Percentiles rank a stretch among this genome's conserved stretches.
These are phyloP conservation scores for Ceriops tagal DNA, from an alignment of 345 rosid genomes.

Conservation along the genomic window DNA sequence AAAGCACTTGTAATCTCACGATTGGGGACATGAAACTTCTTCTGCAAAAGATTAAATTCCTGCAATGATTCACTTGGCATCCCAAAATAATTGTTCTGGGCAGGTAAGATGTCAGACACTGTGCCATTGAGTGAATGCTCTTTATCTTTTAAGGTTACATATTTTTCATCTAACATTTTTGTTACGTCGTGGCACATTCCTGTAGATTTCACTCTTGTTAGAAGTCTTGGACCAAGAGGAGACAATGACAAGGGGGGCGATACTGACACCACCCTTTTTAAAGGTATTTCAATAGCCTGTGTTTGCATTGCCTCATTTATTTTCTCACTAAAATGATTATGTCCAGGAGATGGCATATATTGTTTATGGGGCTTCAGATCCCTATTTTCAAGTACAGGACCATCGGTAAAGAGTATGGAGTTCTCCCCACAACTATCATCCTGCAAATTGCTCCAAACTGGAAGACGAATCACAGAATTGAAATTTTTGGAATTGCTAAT, in stretches of 20 bases:
- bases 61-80: slow-evolving; percentile 42
- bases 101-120: slow-evolving; percentile 23
- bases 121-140: slow-evolving; percentile 39
- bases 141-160: slow-evolving; percentile 34
- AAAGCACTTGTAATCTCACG: slow-evolving; percentile 19
- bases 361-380: slow-evolving; percentile 16
- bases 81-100: slow-evolving; percentile 33
- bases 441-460: slow-evolving; percentile 22
- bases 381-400: slow-evolving; percentile 56
- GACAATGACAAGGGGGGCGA: slow-evolving; percentile 67
- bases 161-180: slow-evolving; percentile 20
- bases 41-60: slow-evolving; percentile 41
- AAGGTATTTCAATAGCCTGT: slow-evolving; percentile 41
- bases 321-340: slow-evolving; percentile 33
- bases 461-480: slow-evolving; percentile 10
- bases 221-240: slow-evolving; percentile 82
- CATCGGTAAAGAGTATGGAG: slow-evolving; percentile 45
- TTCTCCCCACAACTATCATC: slow-evolving; percentile 14
- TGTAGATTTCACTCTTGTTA: slow-evolving; percentile 47
- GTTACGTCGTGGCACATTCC: slow-evolving; percentile 33
- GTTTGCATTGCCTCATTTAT: slow-evolving; percentile 34
- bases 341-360: slow-evolving; percentile 28
- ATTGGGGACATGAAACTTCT: slow-evolving; percentile 32
- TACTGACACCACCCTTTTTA: slow-evolving; percentile 24
- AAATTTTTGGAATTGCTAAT: slow-evolving; percentile 11